Conservation (phyloP, 1,139 yeast species). For the Geotrichum restrictum region DNA sequence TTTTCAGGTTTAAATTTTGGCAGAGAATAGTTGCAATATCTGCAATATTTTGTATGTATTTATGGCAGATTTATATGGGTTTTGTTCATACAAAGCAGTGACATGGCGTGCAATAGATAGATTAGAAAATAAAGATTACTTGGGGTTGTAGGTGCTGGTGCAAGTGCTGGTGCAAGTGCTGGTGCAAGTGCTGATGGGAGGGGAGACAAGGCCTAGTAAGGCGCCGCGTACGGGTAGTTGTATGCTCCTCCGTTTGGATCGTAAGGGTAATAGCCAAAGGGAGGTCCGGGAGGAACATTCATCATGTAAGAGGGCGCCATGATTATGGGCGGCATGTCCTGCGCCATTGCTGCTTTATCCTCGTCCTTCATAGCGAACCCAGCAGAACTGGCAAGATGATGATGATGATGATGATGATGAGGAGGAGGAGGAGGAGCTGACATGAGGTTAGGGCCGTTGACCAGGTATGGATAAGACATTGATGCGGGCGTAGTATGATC, state of each 20-base stretch:
- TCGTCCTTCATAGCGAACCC: conserved; percentile 1
- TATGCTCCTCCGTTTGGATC: conserved; percentile 11
- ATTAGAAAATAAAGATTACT: background rate
- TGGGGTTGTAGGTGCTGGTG: no score
- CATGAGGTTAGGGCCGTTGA: background rate
- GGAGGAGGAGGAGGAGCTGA: conserved; percentile 4
- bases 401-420: conserved; percentile 2
- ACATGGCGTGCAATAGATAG: no score
- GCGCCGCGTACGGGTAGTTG: conserved; percentile 14
- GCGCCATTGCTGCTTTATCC: background rate
- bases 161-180: no score
- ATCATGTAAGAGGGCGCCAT: conserved; percentile 9
- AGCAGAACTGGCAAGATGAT: background rate
- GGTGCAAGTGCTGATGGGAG: no score
- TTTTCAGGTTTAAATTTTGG: no score
- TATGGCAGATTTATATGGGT: no score
- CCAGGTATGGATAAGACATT: conserved; percentile 10
- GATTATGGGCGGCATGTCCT: conserved; percentile 6
- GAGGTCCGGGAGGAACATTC: conserved; percentile 11
- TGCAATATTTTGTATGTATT: no score
- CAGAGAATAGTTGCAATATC: no score
- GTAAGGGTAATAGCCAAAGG: conserved; percentile 12
- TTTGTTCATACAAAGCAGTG: background rate
- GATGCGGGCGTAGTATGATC: conserved; percentile 14
- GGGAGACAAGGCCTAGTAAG: no score